A percentile compares a stretch with the other conserved stretches of the same genome.
Evolutionary conservation across 441 rosid species (phyloP).

Genomic region (Aleurites moluccanus): DNA sequence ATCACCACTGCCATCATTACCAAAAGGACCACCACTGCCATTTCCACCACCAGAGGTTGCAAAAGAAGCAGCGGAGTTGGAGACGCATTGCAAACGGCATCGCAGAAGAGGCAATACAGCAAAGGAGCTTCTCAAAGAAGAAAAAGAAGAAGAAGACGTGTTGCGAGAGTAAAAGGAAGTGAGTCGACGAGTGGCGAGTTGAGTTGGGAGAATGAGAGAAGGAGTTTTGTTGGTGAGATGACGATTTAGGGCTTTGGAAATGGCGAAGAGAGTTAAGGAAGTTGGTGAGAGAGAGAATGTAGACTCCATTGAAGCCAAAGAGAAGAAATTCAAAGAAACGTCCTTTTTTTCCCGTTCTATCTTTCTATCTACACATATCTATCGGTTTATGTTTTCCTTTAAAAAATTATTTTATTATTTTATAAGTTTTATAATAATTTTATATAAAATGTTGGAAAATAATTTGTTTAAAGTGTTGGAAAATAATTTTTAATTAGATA

Average conservation of each 20-base stretch:
- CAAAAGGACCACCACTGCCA: constrained; percentile 32
- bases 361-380: background rate
- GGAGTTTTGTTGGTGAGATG: constrained; percentile 29
- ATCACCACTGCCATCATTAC: constrained; percentile 39
- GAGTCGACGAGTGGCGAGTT: constrained; percentile 25
- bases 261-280: constrained; percentile 41
- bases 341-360: too few relatives aligned
- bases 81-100: constrained; percentile 42
- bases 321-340: background rate
- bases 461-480: too few relatives aligned
- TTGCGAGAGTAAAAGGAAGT: constrained; percentile 23
- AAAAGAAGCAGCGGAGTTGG: constrained; percentile 48
- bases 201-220: constrained; percentile 29
- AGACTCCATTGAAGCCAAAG: constrained; percentile 42
- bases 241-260: constrained; percentile 50
- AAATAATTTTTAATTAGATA: too few relatives aligned
- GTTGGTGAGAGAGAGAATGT: constrained; percentile 30
- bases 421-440: too few relatives aligned
- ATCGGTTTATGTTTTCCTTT: background rate
- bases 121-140: constrained; percentile 26
- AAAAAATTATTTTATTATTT: too few relatives aligned
- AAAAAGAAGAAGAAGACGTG: constrained; percentile 13
- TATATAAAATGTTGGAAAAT: too few relatives aligned
- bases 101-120: constrained; percentile 32
- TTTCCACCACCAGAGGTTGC: constrained; percentile 48